Evolutionary conservation across 1,284 basidiomycete genomes (phyloP), one percentile per base, ranked within the genome.

Genomic region (Meira nashicola): DNA sequence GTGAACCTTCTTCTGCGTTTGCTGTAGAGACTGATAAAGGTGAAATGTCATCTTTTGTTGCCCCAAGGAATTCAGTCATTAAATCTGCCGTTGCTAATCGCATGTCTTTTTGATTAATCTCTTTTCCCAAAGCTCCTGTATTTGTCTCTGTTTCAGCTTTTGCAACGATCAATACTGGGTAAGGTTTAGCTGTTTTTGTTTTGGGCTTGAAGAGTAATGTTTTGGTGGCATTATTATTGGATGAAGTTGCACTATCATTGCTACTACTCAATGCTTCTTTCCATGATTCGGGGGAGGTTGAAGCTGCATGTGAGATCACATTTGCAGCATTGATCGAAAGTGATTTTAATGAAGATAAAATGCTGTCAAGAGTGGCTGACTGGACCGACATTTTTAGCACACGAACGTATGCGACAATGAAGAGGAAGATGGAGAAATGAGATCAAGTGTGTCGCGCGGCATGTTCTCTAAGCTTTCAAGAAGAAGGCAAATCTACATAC

Each of bases 181-280:
- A 84, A 1, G 90, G 86, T 25, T 85, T 86, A 6, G 89, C 90
- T 0, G 85, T 84, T 80, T 95, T 95, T 51, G 91, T 91, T 80
- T 91, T 91, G 39, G 90, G 89, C 76, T 92, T 92, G 84, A 89
- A 91, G 56, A 91, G 87, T 68, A 92, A 84, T 39, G 87, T 89
- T 80, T 92, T 91, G 77, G 87, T 83, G 67, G 8, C 60, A 44
- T 23, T 57, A 37, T 21, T 25, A 28, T 28, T 63, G n/a, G n/a
- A 56, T 37, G 56, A 56, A 1, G 49, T 50, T 12, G 33, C 39
- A 54, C 60, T 59, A 21, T 21, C 58, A 8, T 51, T 51, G 28
- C 43, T 55, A 38, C 61, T 60, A 25, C 66, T 48, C 17, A 69
- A 62, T 19, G 69, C 67, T 11, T 62, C 49, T 59, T 62, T 66